Base-by-base conservation (phyloP, 2,329 filamentous ascomycete genomes). In the Phyllosticta citribraziliensis region DNA sequence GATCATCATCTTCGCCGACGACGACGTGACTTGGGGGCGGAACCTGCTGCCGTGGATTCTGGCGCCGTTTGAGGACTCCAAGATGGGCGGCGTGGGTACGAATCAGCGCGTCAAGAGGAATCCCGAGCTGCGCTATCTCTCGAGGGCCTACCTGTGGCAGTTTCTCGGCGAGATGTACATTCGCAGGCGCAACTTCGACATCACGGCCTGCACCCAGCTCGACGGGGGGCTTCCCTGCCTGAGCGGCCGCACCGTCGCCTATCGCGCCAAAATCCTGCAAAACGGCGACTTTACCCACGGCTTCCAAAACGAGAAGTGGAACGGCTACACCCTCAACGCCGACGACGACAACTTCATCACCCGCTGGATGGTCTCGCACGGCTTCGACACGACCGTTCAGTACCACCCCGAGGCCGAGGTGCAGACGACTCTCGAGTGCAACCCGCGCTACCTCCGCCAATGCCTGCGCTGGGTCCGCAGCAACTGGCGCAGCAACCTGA, bases 301-400 rank as follows among this genome's bases (percentile, higher is more conserved):
- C 54, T 97, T 97, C 79, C 92, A 89, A 66, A 91, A 92, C 60
- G 93, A 97, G 77, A 88, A 88, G 67, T 96, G 90, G 90, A 82
- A 82, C 75, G 71, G 72, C 33, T 96, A 88, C 76, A 92, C 92
- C 70, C 82, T 97, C 64, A 97, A 97, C 71, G 91, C 93, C 25
- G 93, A 97, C 74, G 93, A 97, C 74, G 93, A 97, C 80, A 97
- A 97, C 77, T 97, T 97, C 77, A 90, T 97, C 68, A 97, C 93
- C 6, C 87, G 93, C 62, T 97, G 93, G 93, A 83, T 97, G 70
- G 92, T 97, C 67, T 89, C 86, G 65, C 88, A 96, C 77, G 83
- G 87, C 67, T 96, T 91, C 89, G 91, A 95, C 77, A 97, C 92
- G 22, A 93, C 89, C 81, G 89, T 97, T 74, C 93, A 97, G 77